phyloP scores from a whole-genome alignment of 2,329 filamentous ascomycete species.

The Bimuria novae-zelandiae region DNA sequence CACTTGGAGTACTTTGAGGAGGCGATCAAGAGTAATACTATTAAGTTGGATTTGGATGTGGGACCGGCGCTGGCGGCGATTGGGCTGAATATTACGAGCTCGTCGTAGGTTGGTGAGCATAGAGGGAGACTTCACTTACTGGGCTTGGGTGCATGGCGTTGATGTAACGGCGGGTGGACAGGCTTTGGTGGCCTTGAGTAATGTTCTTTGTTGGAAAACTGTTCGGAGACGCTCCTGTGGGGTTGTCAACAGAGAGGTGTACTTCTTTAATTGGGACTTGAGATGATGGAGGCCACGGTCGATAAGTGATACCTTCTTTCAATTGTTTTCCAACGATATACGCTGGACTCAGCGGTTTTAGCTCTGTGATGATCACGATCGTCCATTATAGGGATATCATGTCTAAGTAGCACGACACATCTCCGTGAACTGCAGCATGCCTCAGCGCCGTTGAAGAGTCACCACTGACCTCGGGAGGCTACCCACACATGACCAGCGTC shows the following conservation, averaged over 20 bases:
- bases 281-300: neutral
- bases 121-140: neutral
- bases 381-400: no score
- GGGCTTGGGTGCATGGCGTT: neutral
- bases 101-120: neutral
- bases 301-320: conserved; percentile 5
- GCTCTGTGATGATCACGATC: no score
- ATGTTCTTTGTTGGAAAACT: neutral
- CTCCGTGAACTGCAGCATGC: no score
- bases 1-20: conserved; percentile 61
- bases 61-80: conserved; percentile 32
- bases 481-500: no score
- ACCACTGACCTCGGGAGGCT: no score
- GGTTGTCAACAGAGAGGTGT: neutral
- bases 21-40: conserved; percentile 58
- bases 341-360: conserved; percentile 12
- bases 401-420: no score
- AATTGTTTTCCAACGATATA: neutral
- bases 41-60: conserved; percentile 58
- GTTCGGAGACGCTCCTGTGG: neutral
- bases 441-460: no score
- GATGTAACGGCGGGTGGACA: neutral
- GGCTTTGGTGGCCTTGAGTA: neutral
- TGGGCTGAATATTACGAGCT: conserved; percentile 32
- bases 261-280: neutral